phyloP scores from a whole-genome alignment of 805 yeast genomes.

The Lachancea quebecensis region DNA sequence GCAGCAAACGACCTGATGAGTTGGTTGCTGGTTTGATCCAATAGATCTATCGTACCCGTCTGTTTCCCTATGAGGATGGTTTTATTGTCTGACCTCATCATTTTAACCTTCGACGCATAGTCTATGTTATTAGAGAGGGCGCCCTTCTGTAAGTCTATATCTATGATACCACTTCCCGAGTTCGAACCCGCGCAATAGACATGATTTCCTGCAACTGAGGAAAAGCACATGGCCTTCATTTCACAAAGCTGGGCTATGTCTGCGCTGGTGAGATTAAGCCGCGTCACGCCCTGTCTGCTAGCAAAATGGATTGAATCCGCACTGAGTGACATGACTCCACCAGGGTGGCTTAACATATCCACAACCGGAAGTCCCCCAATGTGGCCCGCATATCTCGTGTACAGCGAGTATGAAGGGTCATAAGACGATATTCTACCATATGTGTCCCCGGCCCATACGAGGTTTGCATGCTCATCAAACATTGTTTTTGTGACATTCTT shows the following conservation, averaged over 20 bases:
- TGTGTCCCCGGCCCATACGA: constrained; percentile 78
- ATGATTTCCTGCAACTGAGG: constrained; percentile 37
- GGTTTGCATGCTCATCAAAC: constrained; percentile 68
- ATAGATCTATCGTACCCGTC: constrained; percentile 55
- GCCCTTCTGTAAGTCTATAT: constrained; percentile 38
- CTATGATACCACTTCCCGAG: constrained; percentile 32
- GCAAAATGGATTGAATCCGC: constrained; percentile 45
- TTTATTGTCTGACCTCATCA: constrained; percentile 46
- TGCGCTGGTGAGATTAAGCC: constrained; percentile 28
- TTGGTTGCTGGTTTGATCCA: constrained; percentile 47
- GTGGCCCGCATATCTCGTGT: constrained; percentile 53
- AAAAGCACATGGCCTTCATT: constrained; percentile 37
- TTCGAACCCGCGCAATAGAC: constrained; percentile 39
- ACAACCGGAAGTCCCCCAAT: constrained; percentile 37
- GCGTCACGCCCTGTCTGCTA: constrained; percentile 49
- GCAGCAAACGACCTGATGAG: constrained; percentile 49
- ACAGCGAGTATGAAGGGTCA: constrained; percentile 45
- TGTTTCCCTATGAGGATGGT: constrained; percentile 51
- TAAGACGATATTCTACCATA: constrained; percentile 43
- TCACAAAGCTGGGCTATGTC: constrained; percentile 31
- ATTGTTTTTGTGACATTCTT: constrained; percentile 30
- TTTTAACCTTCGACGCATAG: constrained; percentile 40
- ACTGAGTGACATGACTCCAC: constrained; percentile 54
- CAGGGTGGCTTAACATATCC: constrained; percentile 47
- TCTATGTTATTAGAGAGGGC: constrained; percentile 32